These are phyloP conservation scores for Leishmania gerbilli DNA, from an alignment of 208 protist species.

Conservation along the genomic window DNA sequence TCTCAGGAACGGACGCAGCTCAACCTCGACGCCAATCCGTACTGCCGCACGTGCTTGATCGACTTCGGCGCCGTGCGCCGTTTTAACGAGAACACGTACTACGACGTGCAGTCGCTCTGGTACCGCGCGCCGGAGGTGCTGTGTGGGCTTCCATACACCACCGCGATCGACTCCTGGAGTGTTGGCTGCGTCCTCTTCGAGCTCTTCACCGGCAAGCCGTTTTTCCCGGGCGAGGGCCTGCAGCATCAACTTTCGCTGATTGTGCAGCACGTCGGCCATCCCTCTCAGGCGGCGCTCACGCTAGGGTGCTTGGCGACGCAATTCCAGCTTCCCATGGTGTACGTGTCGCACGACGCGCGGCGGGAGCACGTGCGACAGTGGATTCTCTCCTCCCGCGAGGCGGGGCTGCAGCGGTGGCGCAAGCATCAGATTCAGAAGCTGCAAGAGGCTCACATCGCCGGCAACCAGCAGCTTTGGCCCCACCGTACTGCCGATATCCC, in stretches of 20 bases:
- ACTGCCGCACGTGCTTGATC: slow-evolving; percentile 87
- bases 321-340: slow-evolving; percentile 39
- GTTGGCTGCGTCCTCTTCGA: slow-evolving; percentile 93
- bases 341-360: slow-evolving; percentile 15
- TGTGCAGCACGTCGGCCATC: slow-evolving; percentile 88
- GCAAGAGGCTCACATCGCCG: slow-evolving; percentile 16
- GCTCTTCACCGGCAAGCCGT: slow-evolving; percentile 89
- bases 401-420: slow-evolving; percentile 27
- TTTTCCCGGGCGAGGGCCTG: slow-evolving; percentile 93
- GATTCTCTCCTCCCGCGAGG: slow-evolving; percentile 29
- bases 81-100: slow-evolving; percentile 95
- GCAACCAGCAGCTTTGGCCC: slow-evolving; percentile 13
- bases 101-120: slow-evolving; percentile 95
- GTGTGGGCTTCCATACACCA: slow-evolving; percentile 88
- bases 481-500: not conserved
- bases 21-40: slow-evolving; percentile 15
- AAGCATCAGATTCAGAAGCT: slow-evolving; percentile 35
- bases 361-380: slow-evolving; percentile 34
- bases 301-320: slow-evolving; percentile 40
- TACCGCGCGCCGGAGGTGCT: slow-evolving; percentile 94
- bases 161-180: slow-evolving; percentile 93
- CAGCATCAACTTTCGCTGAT: slow-evolving; percentile 92
- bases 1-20: slow-evolving; percentile 5
- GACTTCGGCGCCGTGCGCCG: slow-evolving; percentile 98
- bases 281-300: slow-evolving; percentile 71